Evolutionary conservation across 208 protist species (phyloP).

Genomic region (Novymonas esmeraldas): DNA sequence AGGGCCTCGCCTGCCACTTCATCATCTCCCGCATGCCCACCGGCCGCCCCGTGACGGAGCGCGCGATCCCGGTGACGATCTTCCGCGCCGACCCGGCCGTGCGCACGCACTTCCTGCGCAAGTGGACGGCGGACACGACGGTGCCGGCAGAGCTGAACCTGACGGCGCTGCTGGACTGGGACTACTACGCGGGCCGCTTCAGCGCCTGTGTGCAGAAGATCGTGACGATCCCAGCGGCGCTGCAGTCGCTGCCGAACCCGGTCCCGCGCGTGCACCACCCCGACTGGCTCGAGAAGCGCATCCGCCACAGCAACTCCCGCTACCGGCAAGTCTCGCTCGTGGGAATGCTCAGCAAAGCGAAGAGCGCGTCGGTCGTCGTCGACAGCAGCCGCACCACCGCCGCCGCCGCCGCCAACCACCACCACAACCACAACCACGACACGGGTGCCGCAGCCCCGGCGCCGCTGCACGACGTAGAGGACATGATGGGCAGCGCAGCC

Average conservation of each 20-base stretch:
- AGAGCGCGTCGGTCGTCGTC: not conserved
- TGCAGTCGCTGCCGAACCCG: conserved; percentile 97
- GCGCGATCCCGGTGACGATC: conserved; percentile 98
- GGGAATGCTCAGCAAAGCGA: conserved; percentile 53
- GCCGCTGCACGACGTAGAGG: conserved; percentile 59
- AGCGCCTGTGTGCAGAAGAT: conserved; percentile 99
- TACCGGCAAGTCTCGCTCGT: conserved; percentile 75
- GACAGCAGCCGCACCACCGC: not conserved
- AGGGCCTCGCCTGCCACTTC: conserved; percentile 97
- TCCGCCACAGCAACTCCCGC: conserved; percentile 83
- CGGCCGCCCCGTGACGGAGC: conserved; percentile 96
- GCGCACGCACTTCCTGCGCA: conserved; percentile 93
- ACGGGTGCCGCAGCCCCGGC: not conserved
- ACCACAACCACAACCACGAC: too few relatives aligned
- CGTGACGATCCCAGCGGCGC: conserved; percentile 99
- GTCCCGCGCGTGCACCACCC: conserved; percentile 97
- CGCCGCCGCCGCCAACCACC: not conserved
- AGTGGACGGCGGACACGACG: conserved; percentile 93
- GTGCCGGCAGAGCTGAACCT: conserved; percentile 77
- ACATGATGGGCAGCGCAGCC: conserved; percentile 31
- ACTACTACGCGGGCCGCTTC: conserved; percentile 99
- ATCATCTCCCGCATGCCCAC: conserved; percentile 97
- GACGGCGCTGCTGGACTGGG: conserved; percentile 98
- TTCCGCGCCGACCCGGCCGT: conserved; percentile 94
- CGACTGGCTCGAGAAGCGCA: conserved; percentile 96